Base-by-base conservation (phyloP, 495 filamentous ascomycete species). In the Aspergillus heteromorphus region DNA sequence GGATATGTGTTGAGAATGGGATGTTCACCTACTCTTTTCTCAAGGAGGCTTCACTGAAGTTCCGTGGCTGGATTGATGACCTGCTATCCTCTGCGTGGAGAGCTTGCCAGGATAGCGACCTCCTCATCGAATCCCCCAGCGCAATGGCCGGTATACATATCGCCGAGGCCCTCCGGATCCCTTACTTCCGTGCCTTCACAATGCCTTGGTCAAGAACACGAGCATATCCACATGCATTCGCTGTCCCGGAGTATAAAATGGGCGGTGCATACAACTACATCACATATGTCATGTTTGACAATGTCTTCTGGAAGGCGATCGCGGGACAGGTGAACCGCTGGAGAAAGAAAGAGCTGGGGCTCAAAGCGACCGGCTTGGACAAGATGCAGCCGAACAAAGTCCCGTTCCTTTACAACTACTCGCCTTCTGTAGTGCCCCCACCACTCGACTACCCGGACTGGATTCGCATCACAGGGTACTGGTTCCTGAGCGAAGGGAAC, bases 101-200 rank as follows among this genome's bases (percentile, higher is more conserved):
- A 48, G 87, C 90, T 16, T 97, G 92, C 60, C 84, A 97, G 68
- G 86, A 83, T 43, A 88, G 87, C 48, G 92, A 98, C 65, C 74
- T 98, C 31, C 76, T 98, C 14, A 95, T 98, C 48, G 93, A 98
- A 59, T 92, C 88, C 40, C 93, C 93, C n/a, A 91, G 87, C 58
- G 91, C 95, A 40, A 98, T 98, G 93, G 91, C 86, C 9, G 93
- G 93, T 25, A 96, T 98, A 40, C 93, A 98, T 67, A 97, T 98
- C 56, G 93, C 93, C n/a, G 95, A 98, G 72, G 91, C 91, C 6
- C 79, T 98, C 5, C 78, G 80, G 29, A 95, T 98, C 48, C 93
- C 93, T 6, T 98, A 98, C 65, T 97, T 97, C 78, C 84, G 93
- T 55, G 95, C 91, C 0, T 98, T 98, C 69, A 93, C 92, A 16